Evolutionary conservation across 1,284 basidiomycete genomes (phyloP).

Genomic region (Mycosarcoma maydis): DNA sequence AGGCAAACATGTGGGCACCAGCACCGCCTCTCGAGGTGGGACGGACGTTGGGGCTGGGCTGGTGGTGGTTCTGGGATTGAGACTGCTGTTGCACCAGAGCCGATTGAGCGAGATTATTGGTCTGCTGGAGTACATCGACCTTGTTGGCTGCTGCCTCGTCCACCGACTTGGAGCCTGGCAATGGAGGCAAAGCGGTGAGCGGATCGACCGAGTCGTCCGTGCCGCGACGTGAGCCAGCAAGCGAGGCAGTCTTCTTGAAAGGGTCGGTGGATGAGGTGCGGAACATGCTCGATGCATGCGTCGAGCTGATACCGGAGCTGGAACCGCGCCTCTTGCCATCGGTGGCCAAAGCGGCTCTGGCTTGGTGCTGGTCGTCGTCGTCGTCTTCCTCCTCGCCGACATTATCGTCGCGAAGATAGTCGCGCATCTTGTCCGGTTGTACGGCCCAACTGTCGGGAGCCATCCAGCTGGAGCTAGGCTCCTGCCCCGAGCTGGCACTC

Average conservation of each 20-base stretch:
- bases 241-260: slow-evolving; percentile 26
- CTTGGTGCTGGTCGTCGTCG: slow-evolving; percentile 28
- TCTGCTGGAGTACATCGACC: slow-evolving; percentile 45
- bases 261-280: slow-evolving; percentile 34
- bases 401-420: slow-evolving; percentile 51
- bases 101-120: slow-evolving; percentile 35
- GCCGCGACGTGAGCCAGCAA: slow-evolving; percentile 34
- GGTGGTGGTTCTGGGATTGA: slow-evolving; percentile 14
- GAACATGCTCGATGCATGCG: slow-evolving; percentile 42
- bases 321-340: slow-evolving; percentile 28
- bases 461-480: slow-evolving; percentile 59
- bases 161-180: slow-evolving; percentile 21
- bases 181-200: slow-evolving; percentile 20
- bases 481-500: slow-evolving; percentile 50
- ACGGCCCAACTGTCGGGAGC: slow-evolving; percentile 67
- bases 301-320: slow-evolving; percentile 34
- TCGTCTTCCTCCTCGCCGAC: slow-evolving; percentile 54
- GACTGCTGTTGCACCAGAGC: slow-evolving; percentile 27
- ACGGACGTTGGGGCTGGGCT: slow-evolving; percentile 16
- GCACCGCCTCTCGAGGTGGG: slow-evolving; percentile 42
- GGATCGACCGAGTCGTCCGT: slow-evolving; percentile 50
- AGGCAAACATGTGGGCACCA: slow-evolving; percentile 40
- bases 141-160: slow-evolving; percentile 25
- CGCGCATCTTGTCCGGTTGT: slow-evolving; percentile 51
- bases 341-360: slow-evolving; percentile 17